phyloP scores from a whole-genome alignment of 139 green algal species.

The Chlamydomonas asymmetrica region DNA sequence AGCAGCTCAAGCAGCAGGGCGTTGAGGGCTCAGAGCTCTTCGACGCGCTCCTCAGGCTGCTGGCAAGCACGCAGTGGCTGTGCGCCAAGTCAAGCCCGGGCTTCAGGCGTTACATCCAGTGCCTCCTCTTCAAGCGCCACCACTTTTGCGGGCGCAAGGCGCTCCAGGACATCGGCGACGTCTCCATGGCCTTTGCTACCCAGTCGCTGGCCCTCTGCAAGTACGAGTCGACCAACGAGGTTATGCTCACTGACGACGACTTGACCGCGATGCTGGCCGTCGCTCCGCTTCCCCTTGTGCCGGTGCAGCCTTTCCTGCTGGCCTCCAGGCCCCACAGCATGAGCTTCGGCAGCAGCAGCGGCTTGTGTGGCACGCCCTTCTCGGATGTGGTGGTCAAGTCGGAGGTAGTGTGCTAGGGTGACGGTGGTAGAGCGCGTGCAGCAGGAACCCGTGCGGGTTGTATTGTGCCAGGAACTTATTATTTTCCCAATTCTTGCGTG shows the following conservation, averaged over 20 bases:
- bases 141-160: slow-evolving; percentile 2
- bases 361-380: no score
- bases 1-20: not conserved
- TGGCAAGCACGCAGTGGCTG: not conserved
- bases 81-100: not conserved
- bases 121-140: slow-evolving; percentile 11
- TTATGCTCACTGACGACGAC: not conserved
- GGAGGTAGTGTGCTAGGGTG: not conserved
- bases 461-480: no score
- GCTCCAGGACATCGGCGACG: no score
- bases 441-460: not conserved
- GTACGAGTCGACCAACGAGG: no score
- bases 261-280: not conserved
- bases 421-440: not conserved
- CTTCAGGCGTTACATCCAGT: slow-evolving; percentile 7
- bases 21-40: not conserved
- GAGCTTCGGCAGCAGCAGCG: not conserved
- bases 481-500: no score
- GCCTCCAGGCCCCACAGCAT: slow-evolving; percentile 7
- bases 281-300: not conserved
- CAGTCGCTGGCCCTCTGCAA: no score
- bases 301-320: no score
- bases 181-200: no score
- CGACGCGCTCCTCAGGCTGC: slow-evolving; percentile 2
- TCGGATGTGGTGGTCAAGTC: not conserved